phyloP scores from a whole-genome alignment of 2,329 filamentous ascomycete species.

The Cladobotryum mycophilum region DNA sequence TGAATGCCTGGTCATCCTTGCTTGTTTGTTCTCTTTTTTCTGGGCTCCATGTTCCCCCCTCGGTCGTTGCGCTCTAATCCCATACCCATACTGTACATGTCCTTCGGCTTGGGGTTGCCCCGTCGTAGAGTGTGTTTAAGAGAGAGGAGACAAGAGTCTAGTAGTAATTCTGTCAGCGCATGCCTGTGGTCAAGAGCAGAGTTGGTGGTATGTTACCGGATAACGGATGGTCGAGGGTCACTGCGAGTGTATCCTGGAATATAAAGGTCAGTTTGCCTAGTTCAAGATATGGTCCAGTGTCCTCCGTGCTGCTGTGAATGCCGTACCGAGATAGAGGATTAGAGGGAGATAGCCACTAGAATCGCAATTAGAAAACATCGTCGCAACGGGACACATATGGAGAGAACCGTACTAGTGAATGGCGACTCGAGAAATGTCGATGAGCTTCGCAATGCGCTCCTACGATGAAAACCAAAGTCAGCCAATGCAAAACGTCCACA shows the following conservation, averaged over 20 bases:
- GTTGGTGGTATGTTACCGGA: conserved; percentile 40
- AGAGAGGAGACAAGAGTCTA: conserved; percentile 60
- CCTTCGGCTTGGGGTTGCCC: not conserved
- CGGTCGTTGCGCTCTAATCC: not conserved
- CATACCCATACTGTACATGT: conserved; percentile 8
- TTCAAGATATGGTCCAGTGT: not conserved
- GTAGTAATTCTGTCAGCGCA: conserved; percentile 25
- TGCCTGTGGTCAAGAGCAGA: not conserved
- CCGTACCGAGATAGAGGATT: conserved; percentile 88
- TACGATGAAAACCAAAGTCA: conserved; percentile 30
- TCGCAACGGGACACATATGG: not conserved
- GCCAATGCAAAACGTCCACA: not conserved
- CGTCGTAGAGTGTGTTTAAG: conserved; percentile 35
- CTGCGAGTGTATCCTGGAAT: conserved; percentile 81
- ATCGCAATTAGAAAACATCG: conserved; percentile 28
- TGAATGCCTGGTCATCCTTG: conserved; percentile 15
- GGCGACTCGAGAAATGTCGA: conserved; percentile 86
- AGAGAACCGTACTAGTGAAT: conserved; percentile 76
- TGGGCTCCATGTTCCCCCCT: too few relatives aligned
- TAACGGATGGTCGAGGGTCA: conserved; percentile 74
- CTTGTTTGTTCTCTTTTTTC: conserved; percentile 8
- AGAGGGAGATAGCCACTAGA: conserved; percentile 87
- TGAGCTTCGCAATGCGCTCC: conserved; percentile 97
- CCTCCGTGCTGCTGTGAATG: conserved; percentile 5
- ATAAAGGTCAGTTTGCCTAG: conserved; percentile 19